phyloP scores from a whole-genome alignment of 2,329 filamentous ascomycete species.

The Sporothrix curviconia region DNA sequence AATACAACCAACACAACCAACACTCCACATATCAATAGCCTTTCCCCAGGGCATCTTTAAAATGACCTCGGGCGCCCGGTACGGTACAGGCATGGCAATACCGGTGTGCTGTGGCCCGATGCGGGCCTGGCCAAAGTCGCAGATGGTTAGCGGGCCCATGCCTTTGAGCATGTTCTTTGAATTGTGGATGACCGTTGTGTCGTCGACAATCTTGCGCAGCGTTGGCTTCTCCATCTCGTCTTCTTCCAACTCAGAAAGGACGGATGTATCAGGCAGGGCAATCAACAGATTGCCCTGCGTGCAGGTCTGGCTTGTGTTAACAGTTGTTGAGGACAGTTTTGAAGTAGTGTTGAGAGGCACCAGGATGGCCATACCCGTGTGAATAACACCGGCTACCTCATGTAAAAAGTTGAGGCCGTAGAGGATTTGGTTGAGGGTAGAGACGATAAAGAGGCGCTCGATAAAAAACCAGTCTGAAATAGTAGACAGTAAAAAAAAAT shows the following conservation, averaged over 20 bases:
- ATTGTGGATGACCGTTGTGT: slow-evolving; percentile 24
- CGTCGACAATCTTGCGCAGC: slow-evolving; percentile 1
- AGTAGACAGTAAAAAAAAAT: too few species aligned
- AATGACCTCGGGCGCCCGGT: slow-evolving; percentile 33
- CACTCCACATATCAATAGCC: slow-evolving; percentile 31
- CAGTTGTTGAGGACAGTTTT: too few species aligned
- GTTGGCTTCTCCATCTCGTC: slow-evolving; percentile 27
- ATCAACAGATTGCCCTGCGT: slow-evolving; percentile 33
- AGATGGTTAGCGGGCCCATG: slow-evolving; percentile 26
- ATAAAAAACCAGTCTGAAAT: too few species aligned
- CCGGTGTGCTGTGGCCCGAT: slow-evolving; percentile 20
- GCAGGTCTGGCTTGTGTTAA: too few species aligned
- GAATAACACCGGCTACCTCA: too few species aligned
- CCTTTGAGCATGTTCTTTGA: slow-evolving; percentile 29
- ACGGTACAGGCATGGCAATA: slow-evolving; percentile 26
- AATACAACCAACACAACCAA: too few species aligned
- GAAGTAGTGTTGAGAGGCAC: too few species aligned
- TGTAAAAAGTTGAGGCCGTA: too few species aligned
- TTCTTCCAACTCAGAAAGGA: slow-evolving; percentile 27
- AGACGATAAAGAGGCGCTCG: too few species aligned
- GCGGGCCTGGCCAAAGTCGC: slow-evolving; percentile 33
- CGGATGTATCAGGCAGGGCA: slow-evolving; percentile 26
- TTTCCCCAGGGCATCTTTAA: slow-evolving; percentile 31
- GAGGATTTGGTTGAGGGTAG: too few species aligned
- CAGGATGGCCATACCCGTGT: too few species aligned